Conservation (phyloP, 2,329 filamentous ascomycete species). For the Fusarium neocosmosporiellum region DNA sequence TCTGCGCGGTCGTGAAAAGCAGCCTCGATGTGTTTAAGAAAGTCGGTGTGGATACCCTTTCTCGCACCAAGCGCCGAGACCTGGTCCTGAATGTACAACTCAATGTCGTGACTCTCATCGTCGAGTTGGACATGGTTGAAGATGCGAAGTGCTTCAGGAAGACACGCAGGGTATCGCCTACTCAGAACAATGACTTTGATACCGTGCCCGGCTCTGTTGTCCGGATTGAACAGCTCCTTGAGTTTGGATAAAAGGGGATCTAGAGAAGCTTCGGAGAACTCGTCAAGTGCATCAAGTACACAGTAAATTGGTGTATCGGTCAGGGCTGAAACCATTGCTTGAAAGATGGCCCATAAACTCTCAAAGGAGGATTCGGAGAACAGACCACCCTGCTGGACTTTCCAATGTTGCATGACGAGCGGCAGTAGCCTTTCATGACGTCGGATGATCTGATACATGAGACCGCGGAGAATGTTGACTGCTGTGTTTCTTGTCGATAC, state of each 20-base stretch:
- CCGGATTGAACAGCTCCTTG: neutral
- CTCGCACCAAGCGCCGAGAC: neutral
- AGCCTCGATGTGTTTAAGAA: slow-evolving; percentile 4
- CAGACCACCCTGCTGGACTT: neutral
- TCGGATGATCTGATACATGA: slow-evolving; percentile 15
- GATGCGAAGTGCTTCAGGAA: neutral
- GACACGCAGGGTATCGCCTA: slow-evolving; percentile 4
- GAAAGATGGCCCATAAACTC: slow-evolving; percentile 18
- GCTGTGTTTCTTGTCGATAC: slow-evolving; percentile 11
- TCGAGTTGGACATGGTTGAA: slow-evolving; percentile 8
- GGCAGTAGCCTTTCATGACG: neutral
- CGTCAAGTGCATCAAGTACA: slow-evolving; percentile 22
- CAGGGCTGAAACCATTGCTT: slow-evolving; percentile 1
- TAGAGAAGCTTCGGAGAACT: slow-evolving; percentile 7
- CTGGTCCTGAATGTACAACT: slow-evolving; percentile 7
- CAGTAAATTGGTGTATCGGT: neutral
- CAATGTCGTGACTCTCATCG: neutral
- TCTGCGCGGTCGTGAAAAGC: slow-evolving; percentile 3
- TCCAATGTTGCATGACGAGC: slow-evolving; percentile 1
- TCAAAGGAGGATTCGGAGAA: slow-evolving; percentile 12
- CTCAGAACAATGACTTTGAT: slow-evolving; percentile 1
- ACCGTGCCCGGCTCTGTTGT: neutral
- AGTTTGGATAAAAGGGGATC: neutral
- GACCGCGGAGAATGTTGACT: slow-evolving; percentile 14
- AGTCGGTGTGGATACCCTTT: neutral